Evolutionary conservation across 495 filamentous ascomycete species (phyloP), one percentile per base, ranked within the genome.

Genomic region (Aspergillus coremiiformis): DNA sequence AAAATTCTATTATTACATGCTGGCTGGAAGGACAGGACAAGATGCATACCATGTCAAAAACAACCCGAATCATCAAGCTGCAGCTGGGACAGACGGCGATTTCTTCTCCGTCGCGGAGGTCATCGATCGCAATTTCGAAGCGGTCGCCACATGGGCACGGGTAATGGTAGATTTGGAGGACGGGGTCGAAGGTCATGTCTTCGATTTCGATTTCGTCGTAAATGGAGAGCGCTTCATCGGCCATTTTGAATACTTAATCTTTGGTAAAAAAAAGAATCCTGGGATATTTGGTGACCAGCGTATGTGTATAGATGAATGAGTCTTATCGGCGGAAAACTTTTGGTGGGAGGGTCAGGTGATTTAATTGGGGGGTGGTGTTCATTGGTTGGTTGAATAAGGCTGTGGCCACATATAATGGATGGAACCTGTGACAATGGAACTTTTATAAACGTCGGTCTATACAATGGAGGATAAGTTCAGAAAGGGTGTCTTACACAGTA

Each of bases 151-250:
- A 98, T 0, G 93, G 93, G 66, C 93, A 98, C 14, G 93, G 93
- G 68, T 90, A 96, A 67, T 90, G 87, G 71, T 95, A 98, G 61
- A 95, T 83, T 67, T 94, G 83, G 19, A 89, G 75, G 3, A 77
- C 77, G 21, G 83, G 70, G 68, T 98, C 90, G 68, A 82, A 98
- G 64, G 89, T 93, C 87, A 97, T 95, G 67, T 98, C 93, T 67
- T 98, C 93, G 78, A 98, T 96, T 66, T 98, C 93, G 72, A 98
- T 90, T 70, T 98, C 92, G 69, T 98, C 93, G 76, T 98, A 98
- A 62, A 95, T 86, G 51, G 85, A 81, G 39, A 83, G 65, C 42
- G 77, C 69, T 33, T 84, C 82, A 60, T 87, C 85, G 21, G 83
- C 76, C 85, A 87, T 88, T 42, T 63, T 74, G 45, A 41, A 42